These are phyloP conservation scores for Gossypium schwendimanii DNA, from an alignment of 441 rosid genomes.

Conservation along the genomic window DNA sequence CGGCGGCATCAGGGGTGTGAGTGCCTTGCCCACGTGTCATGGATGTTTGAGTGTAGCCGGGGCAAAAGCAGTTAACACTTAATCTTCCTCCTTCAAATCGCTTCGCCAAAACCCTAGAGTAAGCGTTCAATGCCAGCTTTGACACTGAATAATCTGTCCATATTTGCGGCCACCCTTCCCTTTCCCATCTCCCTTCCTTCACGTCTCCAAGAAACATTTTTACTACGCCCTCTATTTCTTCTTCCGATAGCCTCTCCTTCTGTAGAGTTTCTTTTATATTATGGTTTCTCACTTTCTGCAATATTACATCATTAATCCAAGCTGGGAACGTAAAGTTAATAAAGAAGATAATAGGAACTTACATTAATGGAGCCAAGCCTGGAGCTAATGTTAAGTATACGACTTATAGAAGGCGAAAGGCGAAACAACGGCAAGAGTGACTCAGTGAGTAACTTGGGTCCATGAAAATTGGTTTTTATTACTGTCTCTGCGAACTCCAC, in stretches of 20 bases:
- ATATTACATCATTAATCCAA: no score
- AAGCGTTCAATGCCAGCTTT: conserved; percentile 74
- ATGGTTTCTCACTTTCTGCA: conserved; percentile 69
- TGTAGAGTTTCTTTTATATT: conserved; percentile 33
- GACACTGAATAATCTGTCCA: conserved; percentile 89
- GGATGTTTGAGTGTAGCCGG: conserved; percentile 76
- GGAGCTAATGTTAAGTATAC: conserved; percentile 72
- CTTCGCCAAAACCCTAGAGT: conserved; percentile 57
- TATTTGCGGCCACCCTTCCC: conserved; percentile 68
- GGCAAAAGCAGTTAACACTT: conserved; percentile 68
- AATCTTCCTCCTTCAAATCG: conserved; percentile 27
- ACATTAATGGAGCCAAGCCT: conserved; percentile 73
- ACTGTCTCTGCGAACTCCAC: conserved; percentile 68
- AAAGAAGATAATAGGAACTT: neutral
- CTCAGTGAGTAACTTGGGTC: conserved; percentile 55
- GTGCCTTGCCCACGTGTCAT: conserved; percentile 73
- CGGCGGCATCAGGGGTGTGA: conserved; percentile 58
- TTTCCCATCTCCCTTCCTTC: conserved; percentile 54
- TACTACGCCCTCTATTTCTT: conserved; percentile 43
- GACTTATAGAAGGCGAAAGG: conserved; percentile 32
- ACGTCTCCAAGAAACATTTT: conserved; percentile 40
- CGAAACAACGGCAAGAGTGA: conserved; percentile 66
- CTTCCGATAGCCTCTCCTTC: conserved; percentile 32
- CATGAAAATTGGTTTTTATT: conserved; percentile 58
- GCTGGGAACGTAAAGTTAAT: no score